Evolutionary conservation across 192 early-diverging fungal genomes (phyloP), one percentile per base, ranked within the genome.

Genomic region (Entrophospora sp.): DNA sequence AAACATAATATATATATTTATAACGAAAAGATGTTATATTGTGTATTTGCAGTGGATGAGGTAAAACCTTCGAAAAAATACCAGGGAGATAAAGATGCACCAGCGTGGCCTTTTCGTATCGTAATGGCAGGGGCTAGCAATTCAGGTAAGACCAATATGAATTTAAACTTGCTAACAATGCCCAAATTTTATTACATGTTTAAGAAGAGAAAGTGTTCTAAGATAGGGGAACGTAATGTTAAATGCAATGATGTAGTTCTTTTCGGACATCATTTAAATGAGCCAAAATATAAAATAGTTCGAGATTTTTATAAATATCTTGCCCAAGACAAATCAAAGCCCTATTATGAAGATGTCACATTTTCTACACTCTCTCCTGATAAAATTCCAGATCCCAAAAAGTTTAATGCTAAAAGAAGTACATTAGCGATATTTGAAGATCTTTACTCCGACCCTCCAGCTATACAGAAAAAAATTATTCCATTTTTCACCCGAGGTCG

Each of bases 391-490:
- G 59, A 61, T 44, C 59, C 36, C 3, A 61, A 61, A 61, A 61
- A 61, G 27, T 44, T 61, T 16, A 44, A 61, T 61, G 27, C 40
- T 61, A 61, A 61, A 61, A 61, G 40, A 61, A 61, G 59, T 61
- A 61, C 28, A 61, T 18, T 61, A 61, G 18, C 14, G 24, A 61
- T 61, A 61, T 40, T 61, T 45, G 38, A 61, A 30, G 59, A 61
- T 61, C 38, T 45, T 42, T 44, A 28, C 25, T 61, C 59, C 8
- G 24, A 61, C 13, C 42, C 37, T 42, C 13, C 36, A 61, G 38
- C 25, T 61, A 61, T 42, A 61, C 59, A 61, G 59, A 61, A 61
- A 37, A 59, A 59, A 59, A 59, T 59, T 59, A 59, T 59, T 59
- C 35, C 57, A 59, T 59, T 35, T 40, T 61, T 61, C 31, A 61